These are phyloP conservation scores for Hyaloperonospora brassicae DNA, from an alignment of 352 stramenopile genomes.

Conservation along the genomic window DNA sequence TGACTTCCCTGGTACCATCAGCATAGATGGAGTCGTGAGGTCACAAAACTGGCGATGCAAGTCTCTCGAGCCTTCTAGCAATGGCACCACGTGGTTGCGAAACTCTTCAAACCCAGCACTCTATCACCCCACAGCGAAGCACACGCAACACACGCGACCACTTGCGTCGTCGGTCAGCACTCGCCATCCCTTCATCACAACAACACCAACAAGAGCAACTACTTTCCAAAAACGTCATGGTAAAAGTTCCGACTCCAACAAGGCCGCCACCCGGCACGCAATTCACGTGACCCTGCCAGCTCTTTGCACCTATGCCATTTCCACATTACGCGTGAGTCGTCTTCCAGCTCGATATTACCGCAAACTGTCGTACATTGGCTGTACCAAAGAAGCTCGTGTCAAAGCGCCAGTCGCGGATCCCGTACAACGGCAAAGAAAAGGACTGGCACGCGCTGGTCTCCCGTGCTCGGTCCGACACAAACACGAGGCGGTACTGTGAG, in stretches of 20 bases:
- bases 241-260: constrained; percentile 52
- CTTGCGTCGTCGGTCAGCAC: not conserved
- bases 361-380: not conserved
- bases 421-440: constrained; percentile 73
- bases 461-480: constrained; percentile 34
- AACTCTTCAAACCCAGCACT: constrained; percentile 73
- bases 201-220: constrained; percentile 1
- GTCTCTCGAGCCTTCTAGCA: constrained; percentile 46
- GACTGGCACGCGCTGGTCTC: constrained; percentile 46
- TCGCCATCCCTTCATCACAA: not conserved
- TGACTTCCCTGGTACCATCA: constrained; percentile 65
- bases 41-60: constrained; percentile 47
- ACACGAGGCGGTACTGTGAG: constrained; percentile 73
- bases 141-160: not conserved
- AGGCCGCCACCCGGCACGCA: constrained; percentile 58
- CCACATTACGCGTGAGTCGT: not conserved
- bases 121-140: constrained; percentile 19
- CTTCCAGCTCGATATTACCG: not conserved
- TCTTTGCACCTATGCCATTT: constrained; percentile 34
- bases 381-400: constrained; percentile 52
- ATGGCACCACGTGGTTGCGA: constrained; percentile 48
- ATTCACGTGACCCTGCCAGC: constrained; percentile 65
- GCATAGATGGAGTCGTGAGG: constrained; percentile 49
- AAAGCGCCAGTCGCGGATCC: constrained; percentile 68
- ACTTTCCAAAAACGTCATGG: constrained; percentile 48